These are phyloP conservation scores for Botrytis paeoniae DNA, from an alignment of 2,329 filamentous ascomycete species.

Conservation along the genomic window DNA sequence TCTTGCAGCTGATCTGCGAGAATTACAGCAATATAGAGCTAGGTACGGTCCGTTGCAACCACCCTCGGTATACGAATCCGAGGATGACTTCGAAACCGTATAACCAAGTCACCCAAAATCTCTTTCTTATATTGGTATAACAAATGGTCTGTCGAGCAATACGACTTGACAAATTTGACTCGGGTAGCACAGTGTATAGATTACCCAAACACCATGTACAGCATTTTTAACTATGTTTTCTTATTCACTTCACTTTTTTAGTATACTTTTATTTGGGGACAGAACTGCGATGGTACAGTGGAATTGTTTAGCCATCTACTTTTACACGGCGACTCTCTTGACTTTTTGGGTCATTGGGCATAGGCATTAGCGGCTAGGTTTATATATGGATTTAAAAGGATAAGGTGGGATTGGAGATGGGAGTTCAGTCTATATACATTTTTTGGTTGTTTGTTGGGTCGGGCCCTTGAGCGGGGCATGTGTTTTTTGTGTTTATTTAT, in stretches of 20 bases:
- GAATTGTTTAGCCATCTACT: background rate
- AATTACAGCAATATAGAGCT: constrained; percentile 59
- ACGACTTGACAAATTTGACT: constrained; percentile 2
- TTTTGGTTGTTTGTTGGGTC: constrained; percentile 1
- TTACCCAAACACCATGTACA: constrained; percentile 12
- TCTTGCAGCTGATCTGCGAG: constrained; percentile 58
- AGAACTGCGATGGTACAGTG: constrained; percentile 2
- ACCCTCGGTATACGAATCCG: background rate
- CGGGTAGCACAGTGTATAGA: constrained; percentile 7
- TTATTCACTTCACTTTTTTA: constrained; percentile 6
- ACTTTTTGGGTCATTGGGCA: constrained; percentile 12
- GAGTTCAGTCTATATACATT: constrained; percentile 10
- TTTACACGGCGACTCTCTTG: constrained; percentile 5
- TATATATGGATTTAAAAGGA: constrained; percentile 18
- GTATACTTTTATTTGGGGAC: constrained; percentile 16
- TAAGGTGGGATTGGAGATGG: constrained; percentile 9
- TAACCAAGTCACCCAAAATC: background rate
- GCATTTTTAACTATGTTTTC: constrained; percentile 13
- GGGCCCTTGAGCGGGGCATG: background rate
- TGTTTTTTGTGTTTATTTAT: background rate
- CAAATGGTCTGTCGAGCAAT: background rate
- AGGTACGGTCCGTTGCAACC: constrained; percentile 25
- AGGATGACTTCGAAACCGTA: constrained; percentile 12
- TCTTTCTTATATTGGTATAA: background rate
- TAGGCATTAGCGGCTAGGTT: constrained; percentile 13